Evolutionary conservation across 2,329 filamentous ascomycete genomes (phyloP).

Genomic region (Kalmusia sp.): DNA sequence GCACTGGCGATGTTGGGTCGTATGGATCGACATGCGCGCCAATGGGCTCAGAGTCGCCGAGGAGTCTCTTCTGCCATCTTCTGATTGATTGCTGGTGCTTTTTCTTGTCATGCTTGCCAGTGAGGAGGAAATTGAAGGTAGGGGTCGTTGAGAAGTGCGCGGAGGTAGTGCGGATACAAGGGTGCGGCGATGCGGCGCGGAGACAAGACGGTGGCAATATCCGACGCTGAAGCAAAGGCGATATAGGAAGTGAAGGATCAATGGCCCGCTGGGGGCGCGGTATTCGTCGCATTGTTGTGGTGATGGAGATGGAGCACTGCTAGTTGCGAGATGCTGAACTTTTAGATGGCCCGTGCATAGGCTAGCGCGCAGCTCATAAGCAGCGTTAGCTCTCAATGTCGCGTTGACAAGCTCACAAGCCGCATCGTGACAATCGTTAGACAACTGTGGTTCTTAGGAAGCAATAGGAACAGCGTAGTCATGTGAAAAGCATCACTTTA

Average conservation of each 20-base stretch:
- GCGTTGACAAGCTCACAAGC: too few species aligned
- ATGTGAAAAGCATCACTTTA: too few species aligned
- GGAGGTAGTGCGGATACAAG: slow-evolving; percentile 24
- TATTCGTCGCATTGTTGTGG: slow-evolving; percentile 47
- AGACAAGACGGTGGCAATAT: slow-evolving; percentile 22
- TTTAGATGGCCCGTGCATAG: slow-evolving; percentile 9
- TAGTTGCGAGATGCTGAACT: slow-evolving; percentile 12
- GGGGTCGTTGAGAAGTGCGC: slow-evolving; percentile 42
- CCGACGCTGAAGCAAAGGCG: slow-evolving; percentile 21
- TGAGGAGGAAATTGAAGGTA: slow-evolving; percentile 28
- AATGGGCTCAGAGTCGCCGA: slow-evolving; percentile 45
- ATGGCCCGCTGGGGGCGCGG: slow-evolving; percentile 43
- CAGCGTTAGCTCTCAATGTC: not conserved
- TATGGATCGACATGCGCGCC: slow-evolving; percentile 48
- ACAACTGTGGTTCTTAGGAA: too few species aligned
- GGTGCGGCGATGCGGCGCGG: slow-evolving; percentile 9
- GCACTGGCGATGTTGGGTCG: slow-evolving; percentile 43
- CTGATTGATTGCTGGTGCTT: slow-evolving; percentile 44
- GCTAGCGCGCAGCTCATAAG: not conserved
- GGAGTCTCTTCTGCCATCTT: slow-evolving; percentile 45
- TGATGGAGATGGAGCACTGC: slow-evolving; percentile 22
- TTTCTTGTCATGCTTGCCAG: slow-evolving; percentile 42
- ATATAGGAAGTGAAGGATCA: slow-evolving; percentile 27
- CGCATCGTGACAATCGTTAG: not conserved
- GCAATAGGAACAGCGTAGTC: too few species aligned